Percentiles rank a stretch among this genome's conserved stretches.
Evolutionary conservation across 257 asterid species (phyloP).

Genomic region (Nicotiana tabacum): DNA sequence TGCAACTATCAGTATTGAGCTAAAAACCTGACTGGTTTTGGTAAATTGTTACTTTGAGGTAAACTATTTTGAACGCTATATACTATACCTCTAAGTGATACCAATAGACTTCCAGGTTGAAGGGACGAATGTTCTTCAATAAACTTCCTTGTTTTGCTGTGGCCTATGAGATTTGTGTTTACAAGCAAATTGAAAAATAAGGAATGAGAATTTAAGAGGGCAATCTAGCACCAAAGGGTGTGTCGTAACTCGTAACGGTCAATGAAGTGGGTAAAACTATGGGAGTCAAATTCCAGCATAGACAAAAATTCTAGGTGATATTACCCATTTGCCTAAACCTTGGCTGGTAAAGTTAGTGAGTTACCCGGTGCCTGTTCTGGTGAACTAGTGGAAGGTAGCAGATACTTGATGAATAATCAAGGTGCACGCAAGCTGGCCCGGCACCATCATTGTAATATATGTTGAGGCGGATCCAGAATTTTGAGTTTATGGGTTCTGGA

Average conservation of each 20-base stretch:
- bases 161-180: neutral
- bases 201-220: neutral
- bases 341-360: no score
- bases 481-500: no score
- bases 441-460: neutral
- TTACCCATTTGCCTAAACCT: neutral
- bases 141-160: neutral
- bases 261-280: neutral
- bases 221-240: neutral
- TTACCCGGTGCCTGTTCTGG: no score
- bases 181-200: neutral
- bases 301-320: neutral
- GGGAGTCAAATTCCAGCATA: neutral
- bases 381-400: no score
- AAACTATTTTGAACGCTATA: neutral
- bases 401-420: neutral
- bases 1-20: slow-evolving; percentile 1
- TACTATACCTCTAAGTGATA: neutral
- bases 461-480: no score
- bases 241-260: neutral
- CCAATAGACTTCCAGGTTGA: neutral
- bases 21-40: neutral
- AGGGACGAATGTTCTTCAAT: neutral
- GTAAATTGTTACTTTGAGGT: neutral
- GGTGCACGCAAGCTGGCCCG: neutral